Evolutionary conservation across 2,329 filamentous ascomycete genomes (phyloP).

Genomic region (Thelonectria olida): DNA sequence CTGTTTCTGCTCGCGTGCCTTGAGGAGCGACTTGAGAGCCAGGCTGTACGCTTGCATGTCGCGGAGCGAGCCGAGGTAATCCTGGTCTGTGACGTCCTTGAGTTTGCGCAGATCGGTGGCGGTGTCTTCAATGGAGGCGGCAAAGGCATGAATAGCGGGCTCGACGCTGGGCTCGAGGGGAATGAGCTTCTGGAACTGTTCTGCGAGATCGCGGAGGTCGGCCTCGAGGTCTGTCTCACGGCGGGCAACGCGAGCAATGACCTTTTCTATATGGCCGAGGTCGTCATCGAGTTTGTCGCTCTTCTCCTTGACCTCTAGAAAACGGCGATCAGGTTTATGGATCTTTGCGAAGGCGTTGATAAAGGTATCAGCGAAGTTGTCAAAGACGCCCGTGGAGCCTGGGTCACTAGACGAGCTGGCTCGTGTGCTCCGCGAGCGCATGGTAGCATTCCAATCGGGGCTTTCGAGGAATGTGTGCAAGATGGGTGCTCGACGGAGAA

Average conservation of each 20-base stretch:
- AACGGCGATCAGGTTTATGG: conserved; percentile 92
- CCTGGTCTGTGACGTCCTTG: conserved; percentile 91
- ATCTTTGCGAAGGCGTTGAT: conserved; percentile 98
- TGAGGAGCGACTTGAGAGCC: conserved; percentile 88
- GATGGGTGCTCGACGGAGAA: conserved; percentile 83
- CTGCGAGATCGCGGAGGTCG: conserved; percentile 89
- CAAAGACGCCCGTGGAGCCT: conserved; percentile 78
- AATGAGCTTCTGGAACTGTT: conserved; percentile 94
- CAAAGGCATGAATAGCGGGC: conserved; percentile 83
- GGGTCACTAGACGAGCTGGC: conserved; percentile 61
- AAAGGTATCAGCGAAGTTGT: conserved; percentile 94
- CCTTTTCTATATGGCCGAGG: conserved; percentile 91
- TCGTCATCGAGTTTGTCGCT: conserved; percentile 96
- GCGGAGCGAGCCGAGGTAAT: conserved; percentile 89
- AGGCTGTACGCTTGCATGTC: conserved; percentile 96
- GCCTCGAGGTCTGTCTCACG: conserved; percentile 87
- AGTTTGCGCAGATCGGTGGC: conserved; percentile 80
- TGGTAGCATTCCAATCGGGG: conserved; percentile 95
- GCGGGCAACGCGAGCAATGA: conserved; percentile 89
- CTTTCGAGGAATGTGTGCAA: conserved; percentile 92
- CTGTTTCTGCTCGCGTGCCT: conserved; percentile 95
- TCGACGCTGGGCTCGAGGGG: conserved; percentile 89
- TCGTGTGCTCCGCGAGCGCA: conserved; percentile 80
- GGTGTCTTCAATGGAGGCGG: conserved; percentile 85
- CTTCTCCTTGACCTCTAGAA: conserved; percentile 92